Evolutionary conservation across 371 early-diverging fungal species (phyloP).

Genomic region (Mortierella sp.): DNA sequence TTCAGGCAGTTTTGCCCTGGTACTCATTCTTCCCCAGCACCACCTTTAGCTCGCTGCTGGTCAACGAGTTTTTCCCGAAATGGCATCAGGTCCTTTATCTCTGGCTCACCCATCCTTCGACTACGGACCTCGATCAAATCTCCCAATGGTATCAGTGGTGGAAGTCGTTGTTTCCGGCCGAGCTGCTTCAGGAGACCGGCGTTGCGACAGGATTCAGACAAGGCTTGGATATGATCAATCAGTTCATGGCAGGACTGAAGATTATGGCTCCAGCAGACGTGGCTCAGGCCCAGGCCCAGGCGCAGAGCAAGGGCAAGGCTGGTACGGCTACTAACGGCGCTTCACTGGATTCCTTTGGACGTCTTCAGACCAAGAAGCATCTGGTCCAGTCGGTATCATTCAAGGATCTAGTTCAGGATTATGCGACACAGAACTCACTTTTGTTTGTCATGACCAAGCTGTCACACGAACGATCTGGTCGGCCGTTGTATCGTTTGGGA

Average conservation of each 20-base stretch:
- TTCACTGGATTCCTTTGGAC: slow-evolving; percentile 22
- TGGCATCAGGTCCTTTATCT: slow-evolving; percentile 77
- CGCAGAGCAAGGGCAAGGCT: neutral
- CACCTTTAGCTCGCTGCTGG: slow-evolving; percentile 72
- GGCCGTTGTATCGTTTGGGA: slow-evolving; percentile 64
- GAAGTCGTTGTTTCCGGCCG: slow-evolving; percentile 73
- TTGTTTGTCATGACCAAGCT: slow-evolving; percentile 59
- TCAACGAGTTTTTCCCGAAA: slow-evolving; percentile 83
- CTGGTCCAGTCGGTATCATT: slow-evolving; percentile 54
- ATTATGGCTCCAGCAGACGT: slow-evolving; percentile 37
- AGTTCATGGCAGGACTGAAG: slow-evolving; percentile 47
- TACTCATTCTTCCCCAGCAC: slow-evolving; percentile 65
- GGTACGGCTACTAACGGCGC: slow-evolving; percentile 9
- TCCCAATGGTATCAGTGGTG: slow-evolving; percentile 85
- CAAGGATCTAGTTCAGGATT: slow-evolving; percentile 63
- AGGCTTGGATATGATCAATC: slow-evolving; percentile 82
- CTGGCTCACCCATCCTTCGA: slow-evolving; percentile 72
- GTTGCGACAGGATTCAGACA: slow-evolving; percentile 66
- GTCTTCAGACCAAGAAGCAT: slow-evolving; percentile 41
- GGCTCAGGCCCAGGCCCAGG: slow-evolving; percentile 18
- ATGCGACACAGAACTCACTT: slow-evolving; percentile 59
- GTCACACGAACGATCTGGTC: slow-evolving; percentile 59
- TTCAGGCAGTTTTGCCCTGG: slow-evolving; percentile 72
- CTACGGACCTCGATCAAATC: slow-evolving; percentile 74
- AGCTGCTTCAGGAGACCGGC: slow-evolving; percentile 57